Base-by-base conservation (phyloP, 805 yeast genomes). In the Lipomyces starkeyi region DNA sequence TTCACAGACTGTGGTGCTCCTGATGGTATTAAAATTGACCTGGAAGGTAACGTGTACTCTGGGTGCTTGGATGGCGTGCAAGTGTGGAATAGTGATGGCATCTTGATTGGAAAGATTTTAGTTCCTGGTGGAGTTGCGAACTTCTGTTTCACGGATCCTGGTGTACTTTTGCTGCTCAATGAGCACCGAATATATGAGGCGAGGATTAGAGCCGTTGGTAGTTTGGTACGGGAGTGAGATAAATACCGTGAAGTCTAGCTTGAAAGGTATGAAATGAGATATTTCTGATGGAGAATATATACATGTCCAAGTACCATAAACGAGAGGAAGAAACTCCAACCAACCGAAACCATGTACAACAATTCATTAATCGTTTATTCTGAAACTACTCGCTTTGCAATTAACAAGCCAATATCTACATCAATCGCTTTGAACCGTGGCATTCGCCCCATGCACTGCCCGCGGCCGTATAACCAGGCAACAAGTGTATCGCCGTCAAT, bases 61-160 rank as follows among this genome's bases (percentile, higher is more conserved):
- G 78, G 77, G 6, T 75, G 77, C 63, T 53, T 53, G 25, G 78
- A 75, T 54, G 78, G 78, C 14, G 63, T 76, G 4, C 74, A 74
- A 29, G 76, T 76, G 13, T 75, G 77, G 78, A 67, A 74, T 62
- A 20, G 57, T 2, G 74, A 70, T 37, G 78, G 78, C 1, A 49
- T 49, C 13, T 61, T 75, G 40, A 63, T 75, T 34, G 77, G 77
- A 29, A 76, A 75, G 63, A 68, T 75, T 29, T 54, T 70, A 20
- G 60, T 72, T 27, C 74, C 73, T 2, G 74, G 73, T 0, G 77
- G 76, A 2, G 69, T 72, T 27, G 76, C 78, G 22, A 76, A 76
- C 61, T 75, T 76, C 58, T 66, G 72, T 53, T 76, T 76, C 58
- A 65, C 74, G 1, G 75, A 76, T 37, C 72, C 71, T 2, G 76